phyloP scores from a whole-genome alignment of 345 rosid genomes.

The Bruguiera sexangula region DNA sequence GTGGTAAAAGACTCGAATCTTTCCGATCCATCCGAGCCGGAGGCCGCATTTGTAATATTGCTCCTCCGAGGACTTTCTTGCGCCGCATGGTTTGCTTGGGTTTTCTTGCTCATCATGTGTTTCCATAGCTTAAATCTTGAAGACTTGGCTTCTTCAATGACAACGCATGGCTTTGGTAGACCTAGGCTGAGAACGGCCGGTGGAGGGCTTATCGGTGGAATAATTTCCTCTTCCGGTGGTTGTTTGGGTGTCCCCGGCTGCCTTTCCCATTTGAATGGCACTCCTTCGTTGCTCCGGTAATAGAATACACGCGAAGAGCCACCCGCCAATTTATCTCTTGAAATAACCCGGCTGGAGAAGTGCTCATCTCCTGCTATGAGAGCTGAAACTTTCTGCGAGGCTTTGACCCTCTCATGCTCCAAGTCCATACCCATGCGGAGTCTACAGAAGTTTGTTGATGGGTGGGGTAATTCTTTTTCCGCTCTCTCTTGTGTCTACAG shows the following conservation, averaged over 20 bases:
- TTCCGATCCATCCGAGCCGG: not conserved
- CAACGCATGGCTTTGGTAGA: slow-evolving; percentile 52
- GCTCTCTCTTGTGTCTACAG: no score
- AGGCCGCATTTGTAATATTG: not conserved
- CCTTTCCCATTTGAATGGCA: slow-evolving; percentile 49
- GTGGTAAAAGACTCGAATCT: not conserved
- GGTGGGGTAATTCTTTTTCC: no score
- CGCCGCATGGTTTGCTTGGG: not conserved
- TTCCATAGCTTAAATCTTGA: slow-evolving; percentile 37
- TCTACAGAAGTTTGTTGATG: not conserved
- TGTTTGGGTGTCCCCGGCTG: slow-evolving; percentile 40
- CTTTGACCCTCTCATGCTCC: slow-evolving; percentile 4
- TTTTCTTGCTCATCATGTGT: slow-evolving; percentile 5
- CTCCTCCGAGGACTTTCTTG: not conserved
- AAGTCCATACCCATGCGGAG: slow-evolving; percentile 28
- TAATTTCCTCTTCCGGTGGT: slow-evolving; percentile 9
- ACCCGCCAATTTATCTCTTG: slow-evolving; percentile 32
- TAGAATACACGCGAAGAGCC: slow-evolving; percentile 31
- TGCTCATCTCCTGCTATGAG: slow-evolving; percentile 31
- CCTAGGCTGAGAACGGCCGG: slow-evolving; percentile 59
- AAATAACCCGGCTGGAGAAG: slow-evolving; percentile 35
- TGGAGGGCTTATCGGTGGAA: slow-evolving; percentile 45
- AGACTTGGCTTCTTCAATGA: slow-evolving; percentile 23
- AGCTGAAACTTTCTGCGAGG: slow-evolving; percentile 22
- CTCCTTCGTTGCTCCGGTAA: slow-evolving; percentile 26